Evolutionary conservation across 495 filamentous ascomycete genomes (phyloP).

Genomic region (Talaromyces proteolyticus): DNA sequence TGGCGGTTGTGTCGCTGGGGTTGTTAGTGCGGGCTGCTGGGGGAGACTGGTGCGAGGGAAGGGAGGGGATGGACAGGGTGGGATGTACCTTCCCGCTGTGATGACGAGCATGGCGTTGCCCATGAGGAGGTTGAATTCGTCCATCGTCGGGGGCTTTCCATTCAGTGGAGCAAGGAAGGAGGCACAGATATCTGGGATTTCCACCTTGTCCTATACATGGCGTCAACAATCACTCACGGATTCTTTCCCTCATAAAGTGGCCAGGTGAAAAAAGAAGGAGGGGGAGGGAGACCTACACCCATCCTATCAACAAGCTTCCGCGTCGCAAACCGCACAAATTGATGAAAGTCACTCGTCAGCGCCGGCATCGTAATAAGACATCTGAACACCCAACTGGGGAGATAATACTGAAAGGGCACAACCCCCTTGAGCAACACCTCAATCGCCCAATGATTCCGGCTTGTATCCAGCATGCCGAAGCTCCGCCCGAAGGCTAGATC

Average conservation of each 20-base stretch:
- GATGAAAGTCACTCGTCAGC: background rate
- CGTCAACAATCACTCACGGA: too few relatives aligned
- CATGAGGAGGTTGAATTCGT: conserved; percentile 7
- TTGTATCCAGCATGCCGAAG: conserved; percentile 4
- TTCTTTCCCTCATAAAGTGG: too few relatives aligned
- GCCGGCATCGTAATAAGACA: background rate
- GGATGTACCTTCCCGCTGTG: conserved; percentile 6
- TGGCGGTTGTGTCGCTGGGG: conserved; percentile 3
- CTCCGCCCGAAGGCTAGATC: background rate
- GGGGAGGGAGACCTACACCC: too few relatives aligned
- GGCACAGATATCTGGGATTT: conserved; percentile 6
- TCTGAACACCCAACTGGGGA: background rate
- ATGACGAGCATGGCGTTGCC: conserved; percentile 2
- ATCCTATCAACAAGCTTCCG: background rate
- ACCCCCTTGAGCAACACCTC: background rate
- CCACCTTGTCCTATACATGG: conserved; percentile 2
- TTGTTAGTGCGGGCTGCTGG: background rate
- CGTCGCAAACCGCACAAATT: background rate
- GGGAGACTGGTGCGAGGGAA: too few relatives aligned
- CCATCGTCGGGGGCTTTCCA: conserved; percentile 5
- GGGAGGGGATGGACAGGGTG: too few relatives aligned
- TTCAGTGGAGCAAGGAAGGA: background rate
- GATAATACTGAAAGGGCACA: background rate
- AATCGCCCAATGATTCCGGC: background rate
- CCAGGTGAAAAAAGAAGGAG: conserved; percentile 7